These are phyloP conservation scores for Clonostachys rhizophaga DNA, from an alignment of 2,329 filamentous ascomycete genomes.

Conservation along the genomic window DNA sequence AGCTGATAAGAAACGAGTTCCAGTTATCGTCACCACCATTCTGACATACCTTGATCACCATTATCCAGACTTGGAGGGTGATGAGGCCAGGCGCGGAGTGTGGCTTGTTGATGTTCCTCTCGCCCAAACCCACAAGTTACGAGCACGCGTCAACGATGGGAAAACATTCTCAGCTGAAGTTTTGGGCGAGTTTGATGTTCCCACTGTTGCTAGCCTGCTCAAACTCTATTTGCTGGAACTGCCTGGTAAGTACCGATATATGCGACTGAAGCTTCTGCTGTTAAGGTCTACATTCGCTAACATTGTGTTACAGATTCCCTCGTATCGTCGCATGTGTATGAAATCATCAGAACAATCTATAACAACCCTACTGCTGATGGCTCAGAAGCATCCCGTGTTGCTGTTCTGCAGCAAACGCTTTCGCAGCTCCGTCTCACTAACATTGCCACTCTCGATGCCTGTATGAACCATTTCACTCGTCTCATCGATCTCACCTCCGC, in stretches of 20 bases:
- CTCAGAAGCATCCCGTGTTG: constrained; percentile 74
- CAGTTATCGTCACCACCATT: constrained; percentile 85
- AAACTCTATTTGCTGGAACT: constrained; percentile 95
- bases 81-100: constrained; percentile 85
- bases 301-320: constrained; percentile 67
- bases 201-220: constrained; percentile 85
- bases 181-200: constrained; percentile 85
- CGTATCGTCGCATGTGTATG: constrained; percentile 96
- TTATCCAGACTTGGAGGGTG: constrained; percentile 95
- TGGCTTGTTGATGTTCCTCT: constrained; percentile 94
- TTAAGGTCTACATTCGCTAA: constrained; percentile 14
- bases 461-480: constrained; percentile 97
- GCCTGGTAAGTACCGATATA: constrained; percentile 61
- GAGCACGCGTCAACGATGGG: constrained; percentile 80
- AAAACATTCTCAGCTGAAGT: constrained; percentile 72
- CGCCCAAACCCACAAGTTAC: constrained; percentile 76
- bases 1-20: constrained; percentile 92
- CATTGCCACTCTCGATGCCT: constrained; percentile 96
- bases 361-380: constrained; percentile 73
- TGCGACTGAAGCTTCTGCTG: not conserved
- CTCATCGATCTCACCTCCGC: constrained; percentile 95
- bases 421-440: constrained; percentile 93
- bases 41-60: constrained; percentile 94
- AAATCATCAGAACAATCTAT: constrained; percentile 98
- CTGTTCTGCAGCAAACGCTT: constrained; percentile 91